These are phyloP conservation scores for Fusarium euwallaceae DNA, from an alignment of 2,329 filamentous ascomycete genomes.

Conservation along the genomic window DNA sequence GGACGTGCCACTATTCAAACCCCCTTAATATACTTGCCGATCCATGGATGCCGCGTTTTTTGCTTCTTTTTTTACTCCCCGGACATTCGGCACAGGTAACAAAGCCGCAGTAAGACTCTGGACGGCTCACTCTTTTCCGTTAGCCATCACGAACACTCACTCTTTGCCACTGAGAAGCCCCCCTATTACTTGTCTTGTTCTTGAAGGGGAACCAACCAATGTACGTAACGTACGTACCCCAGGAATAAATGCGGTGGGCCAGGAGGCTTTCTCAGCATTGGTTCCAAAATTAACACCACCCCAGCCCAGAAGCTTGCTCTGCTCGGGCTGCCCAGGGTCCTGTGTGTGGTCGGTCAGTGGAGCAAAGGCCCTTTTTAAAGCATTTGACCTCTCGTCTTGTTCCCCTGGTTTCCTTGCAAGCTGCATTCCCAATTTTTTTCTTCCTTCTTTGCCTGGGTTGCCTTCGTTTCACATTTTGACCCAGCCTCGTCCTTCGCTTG, in stretches of 20 bases:
- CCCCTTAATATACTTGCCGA: neutral
- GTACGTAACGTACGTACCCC: neutral
- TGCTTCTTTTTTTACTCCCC: neutral
- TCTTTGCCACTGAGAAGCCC: neutral
- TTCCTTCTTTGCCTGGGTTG: neutral
- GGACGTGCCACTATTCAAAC: neutral
- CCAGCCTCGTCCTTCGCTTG: conserved; percentile 33
- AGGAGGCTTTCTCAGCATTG: neutral
- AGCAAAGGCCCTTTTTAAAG: neutral
- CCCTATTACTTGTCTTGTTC: neutral
- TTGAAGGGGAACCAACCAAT: neutral
- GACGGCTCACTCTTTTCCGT: neutral
- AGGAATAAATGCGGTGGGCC: neutral
- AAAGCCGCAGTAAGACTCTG: neutral
- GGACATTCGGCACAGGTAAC: neutral
- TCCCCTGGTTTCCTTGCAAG: conserved; percentile 32
- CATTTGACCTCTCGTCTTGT: neutral
- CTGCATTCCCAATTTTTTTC: conserved; percentile 19
- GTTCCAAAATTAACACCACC: conserved; percentile 9
- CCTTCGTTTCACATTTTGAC: conserved; percentile 22
- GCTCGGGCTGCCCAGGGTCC: neutral
- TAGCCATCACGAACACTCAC: neutral
- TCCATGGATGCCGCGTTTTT: neutral
- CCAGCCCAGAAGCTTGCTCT: neutral
- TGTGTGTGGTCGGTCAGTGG: neutral